Evolutionary conservation across 2,329 filamentous ascomycete genomes (phyloP).

Genomic region (Phyllosticta capitalensis): DNA sequence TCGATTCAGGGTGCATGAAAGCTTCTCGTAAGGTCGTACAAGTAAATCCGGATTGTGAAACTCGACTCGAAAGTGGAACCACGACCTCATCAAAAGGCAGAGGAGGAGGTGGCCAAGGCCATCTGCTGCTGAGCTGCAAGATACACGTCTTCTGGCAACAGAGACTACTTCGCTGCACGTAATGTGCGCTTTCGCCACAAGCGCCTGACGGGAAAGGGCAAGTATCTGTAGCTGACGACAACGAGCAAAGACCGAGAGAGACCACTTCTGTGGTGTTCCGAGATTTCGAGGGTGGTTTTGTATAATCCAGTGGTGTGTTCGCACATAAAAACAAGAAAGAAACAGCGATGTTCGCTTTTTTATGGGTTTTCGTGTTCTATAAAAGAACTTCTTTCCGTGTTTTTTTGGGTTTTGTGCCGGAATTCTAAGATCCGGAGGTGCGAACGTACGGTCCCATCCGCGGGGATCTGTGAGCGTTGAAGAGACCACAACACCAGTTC

Average conservation of each 20-base stretch:
- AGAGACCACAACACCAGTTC: too few relatives aligned
- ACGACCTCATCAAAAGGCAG: not conserved
- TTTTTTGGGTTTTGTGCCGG: not conserved
- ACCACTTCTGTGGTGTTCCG: not conserved
- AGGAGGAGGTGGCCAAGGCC: not conserved
- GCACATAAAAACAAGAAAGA: not conserved
- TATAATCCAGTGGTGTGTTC: not conserved
- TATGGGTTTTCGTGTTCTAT: not conserved
- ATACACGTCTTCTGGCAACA: not conserved
- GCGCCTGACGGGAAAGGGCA: too few relatives aligned
- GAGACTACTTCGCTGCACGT: too few relatives aligned
- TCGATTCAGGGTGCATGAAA: too few relatives aligned
- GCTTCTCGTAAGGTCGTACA: too few relatives aligned
- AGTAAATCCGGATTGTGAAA: too few relatives aligned
- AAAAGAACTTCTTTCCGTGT: not conserved
- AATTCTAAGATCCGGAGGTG: not conserved
- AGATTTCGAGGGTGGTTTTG: too few relatives aligned
- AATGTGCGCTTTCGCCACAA: not conserved
- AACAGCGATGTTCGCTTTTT: not conserved
- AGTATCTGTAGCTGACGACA: not conserved
- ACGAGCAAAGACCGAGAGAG: not conserved
- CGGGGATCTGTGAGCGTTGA: not conserved
- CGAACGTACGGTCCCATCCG: not conserved
- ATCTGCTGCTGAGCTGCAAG: not conserved
- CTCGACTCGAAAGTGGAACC: not conserved